phyloP scores from a whole-genome alignment of 176 grass and related monocot genomes.

The Cenchrus americanus region DNA sequence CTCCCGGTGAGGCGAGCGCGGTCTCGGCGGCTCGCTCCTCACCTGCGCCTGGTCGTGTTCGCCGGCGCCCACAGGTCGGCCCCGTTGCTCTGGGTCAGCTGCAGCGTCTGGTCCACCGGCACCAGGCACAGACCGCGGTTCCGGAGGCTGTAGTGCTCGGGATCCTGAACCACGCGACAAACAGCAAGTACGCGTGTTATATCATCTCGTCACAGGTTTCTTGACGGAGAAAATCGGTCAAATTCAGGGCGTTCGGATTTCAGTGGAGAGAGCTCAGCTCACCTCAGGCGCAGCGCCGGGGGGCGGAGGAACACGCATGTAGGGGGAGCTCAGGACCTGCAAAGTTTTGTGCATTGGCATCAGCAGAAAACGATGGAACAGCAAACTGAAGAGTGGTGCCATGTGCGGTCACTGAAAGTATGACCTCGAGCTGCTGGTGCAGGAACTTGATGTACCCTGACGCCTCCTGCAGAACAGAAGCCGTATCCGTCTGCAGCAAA shows the following conservation, averaged over 20 bases:
- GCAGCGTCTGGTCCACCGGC: constrained; percentile 64
- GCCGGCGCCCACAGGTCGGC: constrained; percentile 99
- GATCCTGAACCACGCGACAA: constrained; percentile 53
- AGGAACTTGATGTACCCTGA: constrained; percentile 92
- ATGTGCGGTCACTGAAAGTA: not conserved
- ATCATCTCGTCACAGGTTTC: not conserved
- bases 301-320: constrained; percentile 54
- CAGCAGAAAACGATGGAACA: not conserved
- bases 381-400: not conserved
- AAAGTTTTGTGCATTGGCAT: constrained; percentile 4
- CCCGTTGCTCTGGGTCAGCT: constrained; percentile 87
- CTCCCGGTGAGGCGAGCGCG: not conserved
- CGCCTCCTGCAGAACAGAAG: constrained; percentile 90
- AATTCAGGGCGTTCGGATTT: constrained; percentile 3
- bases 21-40: not conserved
- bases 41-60: constrained; percentile 60
- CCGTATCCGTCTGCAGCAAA: constrained; percentile 81
- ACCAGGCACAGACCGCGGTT: constrained; percentile 91
- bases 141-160: constrained; percentile 69
- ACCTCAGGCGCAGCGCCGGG: constrained; percentile 57
- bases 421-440: constrained; percentile 93
- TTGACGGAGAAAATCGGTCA: not conserved
- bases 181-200: not conserved
- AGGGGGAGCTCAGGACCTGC: constrained; percentile 88
- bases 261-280: constrained; percentile 51